Conservation (phyloP, 345 rosid genomes). For the Gossypium ekmanianum region DNA sequence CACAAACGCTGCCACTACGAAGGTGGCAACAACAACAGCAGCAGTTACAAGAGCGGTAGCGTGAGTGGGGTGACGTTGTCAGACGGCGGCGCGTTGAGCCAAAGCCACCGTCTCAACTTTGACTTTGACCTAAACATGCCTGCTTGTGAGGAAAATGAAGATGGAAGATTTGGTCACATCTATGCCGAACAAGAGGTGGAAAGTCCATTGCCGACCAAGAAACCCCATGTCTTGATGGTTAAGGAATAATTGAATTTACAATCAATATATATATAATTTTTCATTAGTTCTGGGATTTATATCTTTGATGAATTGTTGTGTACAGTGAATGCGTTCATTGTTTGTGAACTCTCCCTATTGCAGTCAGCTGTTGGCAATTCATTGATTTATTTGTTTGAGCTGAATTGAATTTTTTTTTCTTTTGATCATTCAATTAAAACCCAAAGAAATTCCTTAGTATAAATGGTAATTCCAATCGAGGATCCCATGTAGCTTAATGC, state of each 20-base stretch:
- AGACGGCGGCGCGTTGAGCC: slow-evolving; percentile 31
- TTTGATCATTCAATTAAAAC: background rate
- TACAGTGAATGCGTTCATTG: too few species aligned
- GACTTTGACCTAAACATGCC: slow-evolving; percentile 74
- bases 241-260: too few species aligned
- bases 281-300: too few species aligned
- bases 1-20: slow-evolving; percentile 98
- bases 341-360: too few species aligned
- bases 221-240: slow-evolving; percentile 41
- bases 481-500: too few species aligned
- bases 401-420: background rate
- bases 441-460: too few species aligned
- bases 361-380: background rate
- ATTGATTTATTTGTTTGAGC: slow-evolving; percentile 21
- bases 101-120: slow-evolving; percentile 52
- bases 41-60: slow-evolving; percentile 18
- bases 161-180: slow-evolving; percentile 4
- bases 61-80: slow-evolving; percentile 43
- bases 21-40: slow-evolving; percentile 39
- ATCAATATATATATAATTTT: too few species aligned
- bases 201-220: slow-evolving; percentile 65
- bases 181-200: slow-evolving; percentile 56
- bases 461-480: too few species aligned
- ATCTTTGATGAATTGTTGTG: too few species aligned
- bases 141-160: slow-evolving; percentile 30